phyloP scores from a whole-genome alignment of 192 early-diverging fungal genomes.

The Dimargaris cristalligena region DNA sequence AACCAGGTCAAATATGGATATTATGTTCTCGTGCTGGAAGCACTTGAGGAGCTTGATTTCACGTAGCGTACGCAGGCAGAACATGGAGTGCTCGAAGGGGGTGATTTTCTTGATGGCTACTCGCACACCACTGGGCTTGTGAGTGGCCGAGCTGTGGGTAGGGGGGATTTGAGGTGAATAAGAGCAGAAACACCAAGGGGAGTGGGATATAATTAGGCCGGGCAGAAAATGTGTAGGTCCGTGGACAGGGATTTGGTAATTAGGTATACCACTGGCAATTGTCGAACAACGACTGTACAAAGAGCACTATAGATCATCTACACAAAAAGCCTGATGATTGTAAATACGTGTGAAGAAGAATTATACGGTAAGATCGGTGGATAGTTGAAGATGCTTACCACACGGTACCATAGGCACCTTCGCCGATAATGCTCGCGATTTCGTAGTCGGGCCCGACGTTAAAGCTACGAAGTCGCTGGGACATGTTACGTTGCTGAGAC shows the following conservation, averaged over 20 bases:
- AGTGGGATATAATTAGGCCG: too few species aligned
- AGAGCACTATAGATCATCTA: too few species aligned
- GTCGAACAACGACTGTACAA: too few species aligned
- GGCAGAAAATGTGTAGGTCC: too few species aligned
- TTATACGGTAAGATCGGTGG: conserved; percentile 4
- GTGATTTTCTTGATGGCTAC: conserved; percentile 89
- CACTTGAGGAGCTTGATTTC: conserved; percentile 75
- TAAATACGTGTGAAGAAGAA: conserved; percentile 12
- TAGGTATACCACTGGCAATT: too few species aligned
- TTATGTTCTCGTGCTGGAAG: conserved; percentile 73
- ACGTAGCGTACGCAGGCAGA: conserved; percentile 60
- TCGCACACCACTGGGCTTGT: conserved; percentile 59
- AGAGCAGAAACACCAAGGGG: too few species aligned
- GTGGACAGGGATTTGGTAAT: too few species aligned
- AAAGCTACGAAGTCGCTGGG: conserved; percentile 32
- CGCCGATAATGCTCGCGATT: conserved; percentile 69
- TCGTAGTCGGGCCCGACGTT: conserved; percentile 71
- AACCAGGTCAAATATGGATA: conserved; percentile 64
- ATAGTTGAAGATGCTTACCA: conserved; percentile 55
- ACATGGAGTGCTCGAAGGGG: conserved; percentile 72
- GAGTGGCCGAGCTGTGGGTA: conserved; percentile 52
- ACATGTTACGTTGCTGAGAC: conserved; percentile 20
- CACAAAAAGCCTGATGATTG: too few species aligned
- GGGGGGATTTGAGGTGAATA: conserved; percentile 11
- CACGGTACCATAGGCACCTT: conserved; percentile 87